These are phyloP conservation scores for Mariannaea elegans DNA, from an alignment of 2,329 filamentous ascomycete species.

Conservation along the genomic window DNA sequence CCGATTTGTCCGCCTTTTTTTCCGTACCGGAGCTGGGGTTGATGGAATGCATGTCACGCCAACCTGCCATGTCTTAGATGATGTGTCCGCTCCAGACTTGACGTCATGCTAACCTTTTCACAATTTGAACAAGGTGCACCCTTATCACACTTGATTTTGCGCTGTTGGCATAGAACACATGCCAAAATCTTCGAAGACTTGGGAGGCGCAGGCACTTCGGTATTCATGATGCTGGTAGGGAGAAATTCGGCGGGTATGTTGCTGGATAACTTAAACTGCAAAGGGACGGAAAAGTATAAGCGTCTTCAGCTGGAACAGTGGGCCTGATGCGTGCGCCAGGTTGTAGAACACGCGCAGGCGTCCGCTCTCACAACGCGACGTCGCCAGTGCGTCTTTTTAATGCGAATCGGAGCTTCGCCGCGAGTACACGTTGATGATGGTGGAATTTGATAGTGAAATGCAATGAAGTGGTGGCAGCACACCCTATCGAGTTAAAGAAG, in stretches of 20 bases:
- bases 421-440: no score
- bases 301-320: no score
- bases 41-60: slow-evolving; percentile 36
- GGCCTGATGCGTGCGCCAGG: no score
- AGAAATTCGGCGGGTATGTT: not conserved
- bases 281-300: not conserved
- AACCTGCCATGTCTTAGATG: slow-evolving; percentile 10
- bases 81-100: not conserved
- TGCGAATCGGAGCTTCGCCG: no score
- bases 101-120: slow-evolving; percentile 15
- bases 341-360: no score
- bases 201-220: not conserved
- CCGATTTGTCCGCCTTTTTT: slow-evolving; percentile 40
- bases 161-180: slow-evolving; percentile 19
- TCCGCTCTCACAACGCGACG: not conserved
- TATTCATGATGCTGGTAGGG: not conserved
- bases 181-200: slow-evolving; percentile 12
- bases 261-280: not conserved
- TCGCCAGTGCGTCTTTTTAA: no score
- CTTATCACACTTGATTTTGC: slow-evolving; percentile 11
- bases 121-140: slow-evolving; percentile 19
- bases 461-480: not conserved
- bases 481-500: not conserved
- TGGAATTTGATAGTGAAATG: no score
- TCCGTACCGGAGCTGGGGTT: slow-evolving; percentile 39